Evolutionary conservation across 805 yeast species (phyloP), one percentile per base, ranked within the genome.

Genomic region (Kregervanrija fluxuum): DNA sequence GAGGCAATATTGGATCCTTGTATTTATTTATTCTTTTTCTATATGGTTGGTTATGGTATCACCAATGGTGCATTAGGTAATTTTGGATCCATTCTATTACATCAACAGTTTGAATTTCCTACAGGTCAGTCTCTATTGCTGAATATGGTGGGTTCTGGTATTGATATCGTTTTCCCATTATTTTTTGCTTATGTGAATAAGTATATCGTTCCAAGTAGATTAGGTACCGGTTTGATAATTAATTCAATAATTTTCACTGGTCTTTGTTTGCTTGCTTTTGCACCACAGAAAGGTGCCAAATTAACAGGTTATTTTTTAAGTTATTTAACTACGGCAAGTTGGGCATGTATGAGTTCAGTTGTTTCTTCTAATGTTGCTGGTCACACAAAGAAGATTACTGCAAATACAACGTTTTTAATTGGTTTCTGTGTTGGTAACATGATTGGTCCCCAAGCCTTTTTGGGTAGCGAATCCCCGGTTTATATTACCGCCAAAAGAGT

Each of bases 401-500:
- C 75, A 15, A 74, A 75, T 40, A 78, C 80, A 9, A 60, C 77
- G 30, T 72, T 72, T 38, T 67, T 82, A 63, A 67, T 82, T 44
- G 81, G 77, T 3, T 83, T 79, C 57, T 77, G 85, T 38, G 71
- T 76, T 40, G 85, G 86, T 11, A 77, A 80, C 57, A 61, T 82
- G 36, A 70, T 80, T 42, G 89, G 89, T 2, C 87, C 90, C 5
- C 86, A 81, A 59, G 71, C 85, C n/a, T 83, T 82, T 62, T 69
- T 68, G 43, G 62, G 73, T 0, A 9, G 64, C 4, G 75, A 80
- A 41, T 78, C 75, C n/a, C 87, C 86, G 6, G 55, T 57, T 28
- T 82, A 80, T 54, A 61, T 54, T 11, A 72, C 74, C 15, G 82
- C 80, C 5, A 77, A 77, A 50, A 65, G 70, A 17, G 69, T 77